phyloP scores from a whole-genome alignment of 2,329 filamentous ascomycete genomes.

The Aureobasidium pullulans region DNA sequence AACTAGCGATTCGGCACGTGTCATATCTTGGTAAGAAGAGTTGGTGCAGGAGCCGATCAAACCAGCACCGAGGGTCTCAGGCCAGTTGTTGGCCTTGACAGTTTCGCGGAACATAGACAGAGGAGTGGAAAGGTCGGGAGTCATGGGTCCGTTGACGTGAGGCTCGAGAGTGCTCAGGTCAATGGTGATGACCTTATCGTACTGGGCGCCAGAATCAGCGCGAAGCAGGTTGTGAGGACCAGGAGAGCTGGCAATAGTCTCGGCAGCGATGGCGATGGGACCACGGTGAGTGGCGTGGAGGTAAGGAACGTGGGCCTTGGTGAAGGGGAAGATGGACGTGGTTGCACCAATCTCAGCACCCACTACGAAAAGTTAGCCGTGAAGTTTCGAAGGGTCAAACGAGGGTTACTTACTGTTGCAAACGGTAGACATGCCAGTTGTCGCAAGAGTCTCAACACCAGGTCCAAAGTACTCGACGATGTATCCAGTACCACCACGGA shows the following conservation, averaged over 20 bases:
- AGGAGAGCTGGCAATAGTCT: conserved; percentile 51
- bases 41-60: conserved; percentile 98
- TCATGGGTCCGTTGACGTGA: conserved; percentile 95
- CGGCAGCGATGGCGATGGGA: conserved; percentile 61
- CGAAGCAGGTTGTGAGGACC: conserved; percentile 58
- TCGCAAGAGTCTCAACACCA: conserved; percentile 80
- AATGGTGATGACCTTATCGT: conserved; percentile 86
- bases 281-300: conserved; percentile 74
- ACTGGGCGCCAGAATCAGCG: conserved; percentile 74
- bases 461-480: conserved; percentile 87
- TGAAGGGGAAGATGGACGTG: conserved; percentile 92
- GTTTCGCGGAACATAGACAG: conserved; percentile 82
- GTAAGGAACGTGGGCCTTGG: conserved; percentile 74
- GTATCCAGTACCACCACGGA: conserved; percentile 81
- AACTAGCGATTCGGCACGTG: conserved; percentile 83
- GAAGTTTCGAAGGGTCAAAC: conserved; percentile 56
- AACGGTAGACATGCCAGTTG: conserved; percentile 87
- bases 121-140: conserved; percentile 88
- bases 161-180: conserved; percentile 86
- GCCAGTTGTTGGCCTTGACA: conserved; percentile 81
- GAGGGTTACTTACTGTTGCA: conserved; percentile 61
- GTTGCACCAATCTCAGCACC: conserved; percentile 90
- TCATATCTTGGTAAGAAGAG: conserved; percentile 98
- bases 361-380: conserved; percentile 59
- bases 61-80: conserved; percentile 80